Percentiles rank a stretch among this genome's conserved stretches.
Evolutionary conservation across 1,139 yeast genomes (phyloP).

Genomic region (Blastobotrys proliferans): DNA sequence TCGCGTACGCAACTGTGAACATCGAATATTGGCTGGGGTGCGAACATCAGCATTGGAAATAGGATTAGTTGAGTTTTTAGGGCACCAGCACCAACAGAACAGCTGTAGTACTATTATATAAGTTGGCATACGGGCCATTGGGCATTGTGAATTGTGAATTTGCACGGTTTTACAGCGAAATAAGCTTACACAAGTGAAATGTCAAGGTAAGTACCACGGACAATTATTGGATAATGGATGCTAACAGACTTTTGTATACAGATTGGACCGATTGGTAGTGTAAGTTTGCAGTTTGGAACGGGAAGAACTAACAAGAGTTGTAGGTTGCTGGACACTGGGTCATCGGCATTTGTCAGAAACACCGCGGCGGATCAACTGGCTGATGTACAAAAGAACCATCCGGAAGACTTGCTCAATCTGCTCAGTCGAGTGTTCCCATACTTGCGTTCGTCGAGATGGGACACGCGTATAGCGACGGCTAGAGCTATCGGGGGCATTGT

Average conservation of each 20-base stretch:
- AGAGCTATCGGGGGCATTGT: conserved; percentile 94
- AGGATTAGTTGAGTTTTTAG: too few species aligned
- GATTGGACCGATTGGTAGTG: conserved; percentile 40
- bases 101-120: too few species aligned
- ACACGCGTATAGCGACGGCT: conserved; percentile 92
- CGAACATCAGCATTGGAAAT: too few species aligned
- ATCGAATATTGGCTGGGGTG: too few species aligned
- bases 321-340: conserved; percentile 73
- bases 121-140: too few species aligned
- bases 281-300: conserved; percentile 17
- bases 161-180: too few species aligned
- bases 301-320: conserved; percentile 7
- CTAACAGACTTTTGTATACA: conserved; percentile 13
- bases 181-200: conserved; percentile 7
- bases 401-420: conserved; percentile 82
- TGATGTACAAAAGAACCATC: conserved; percentile 89
- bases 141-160: too few species aligned
- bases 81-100: too few species aligned
- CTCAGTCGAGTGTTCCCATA: conserved; percentile 90
- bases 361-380: conserved; percentile 98
- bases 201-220: conserved; percentile 14
- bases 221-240: not conserved
- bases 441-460: conserved; percentile 83
- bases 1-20: too few species aligned
- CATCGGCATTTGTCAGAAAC: conserved; percentile 87